phyloP scores from a whole-genome alignment of 2,329 filamentous ascomycete species.

The Penicillium psychrosexuale region DNA sequence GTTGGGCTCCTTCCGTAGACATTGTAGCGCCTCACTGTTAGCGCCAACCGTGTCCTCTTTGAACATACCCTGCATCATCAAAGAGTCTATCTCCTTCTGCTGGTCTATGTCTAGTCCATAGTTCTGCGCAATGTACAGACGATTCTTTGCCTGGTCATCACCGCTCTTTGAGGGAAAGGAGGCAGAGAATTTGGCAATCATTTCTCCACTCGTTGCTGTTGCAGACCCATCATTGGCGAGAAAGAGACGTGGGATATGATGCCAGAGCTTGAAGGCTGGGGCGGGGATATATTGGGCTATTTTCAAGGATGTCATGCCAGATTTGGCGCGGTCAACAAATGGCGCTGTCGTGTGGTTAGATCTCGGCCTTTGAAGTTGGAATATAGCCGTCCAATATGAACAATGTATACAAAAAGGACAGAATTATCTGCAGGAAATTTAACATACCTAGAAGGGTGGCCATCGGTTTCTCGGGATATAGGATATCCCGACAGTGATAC shows the following conservation, averaged over 20 bases:
- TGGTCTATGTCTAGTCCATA: constrained; percentile 18
- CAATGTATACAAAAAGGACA: background rate
- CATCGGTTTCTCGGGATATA: constrained; percentile 14
- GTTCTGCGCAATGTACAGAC: constrained; percentile 15
- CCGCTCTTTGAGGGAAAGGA: constrained; percentile 8
- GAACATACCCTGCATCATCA: constrained; percentile 18
- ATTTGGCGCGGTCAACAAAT: constrained; percentile 43
- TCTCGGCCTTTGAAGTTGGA: background rate
- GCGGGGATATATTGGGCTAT: constrained; percentile 25
- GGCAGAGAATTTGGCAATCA: background rate
- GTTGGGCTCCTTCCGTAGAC: constrained; percentile 33
- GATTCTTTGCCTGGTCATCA: constrained; percentile 12
- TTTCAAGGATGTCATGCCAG: constrained; percentile 30
- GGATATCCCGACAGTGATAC: constrained; percentile 30
- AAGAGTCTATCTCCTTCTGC: constrained; percentile 16
- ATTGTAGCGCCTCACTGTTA: constrained; percentile 41
- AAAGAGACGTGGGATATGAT: constrained; percentile 30
- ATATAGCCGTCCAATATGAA: background rate
- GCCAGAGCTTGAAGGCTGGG: constrained; percentile 25
- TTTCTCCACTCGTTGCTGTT: constrained; percentile 20
- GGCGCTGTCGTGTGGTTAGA: constrained; percentile 36
- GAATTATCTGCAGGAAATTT: background rate
- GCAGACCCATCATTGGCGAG: constrained; percentile 20
- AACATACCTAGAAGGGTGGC: background rate
- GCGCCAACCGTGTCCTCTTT: constrained; percentile 34